Evolutionary conservation across 192 early-diverging fungal species (phyloP).

Genomic region (Blastocladiella britannica): DNA sequence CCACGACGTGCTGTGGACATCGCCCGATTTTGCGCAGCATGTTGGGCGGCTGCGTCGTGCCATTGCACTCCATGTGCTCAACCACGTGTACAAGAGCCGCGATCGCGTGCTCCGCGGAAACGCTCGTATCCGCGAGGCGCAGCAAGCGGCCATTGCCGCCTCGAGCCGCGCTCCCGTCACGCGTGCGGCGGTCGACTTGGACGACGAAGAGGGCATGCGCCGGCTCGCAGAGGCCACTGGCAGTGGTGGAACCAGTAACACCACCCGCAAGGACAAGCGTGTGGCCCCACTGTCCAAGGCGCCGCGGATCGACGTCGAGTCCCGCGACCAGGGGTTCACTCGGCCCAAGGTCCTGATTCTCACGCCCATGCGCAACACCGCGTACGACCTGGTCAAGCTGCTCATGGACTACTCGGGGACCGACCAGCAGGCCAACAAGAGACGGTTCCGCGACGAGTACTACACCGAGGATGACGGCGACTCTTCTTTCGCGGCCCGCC

Average conservation of each 20-base stretch:
- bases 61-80: conserved; percentile 68
- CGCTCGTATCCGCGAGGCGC: conserved; percentile 40
- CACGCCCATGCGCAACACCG: conserved; percentile 65
- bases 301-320: conserved; percentile 49
- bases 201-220: background rate
- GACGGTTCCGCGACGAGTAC: conserved; percentile 64
- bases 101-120: conserved; percentile 63
- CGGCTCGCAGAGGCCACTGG: conserved; percentile 5
- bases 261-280: too few species aligned
- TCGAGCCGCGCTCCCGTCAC: too few species aligned
- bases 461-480: conserved; percentile 41
- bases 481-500: conserved; percentile 17
- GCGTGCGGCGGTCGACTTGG: conserved; percentile 12
- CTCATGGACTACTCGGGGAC: conserved; percentile 55
- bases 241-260: too few species aligned
- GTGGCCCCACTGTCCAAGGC: background rate
- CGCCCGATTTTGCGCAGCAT: conserved; percentile 30
- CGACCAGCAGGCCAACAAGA: conserved; percentile 71
- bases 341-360: conserved; percentile 79
- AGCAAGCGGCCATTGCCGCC: conserved; percentile 17
- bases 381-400: conserved; percentile 52
- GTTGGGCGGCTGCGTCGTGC: conserved; percentile 44
- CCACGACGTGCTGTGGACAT: conserved; percentile 48
- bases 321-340: conserved; percentile 89
- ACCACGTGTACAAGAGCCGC: conserved; percentile 72